A percentile compares a stretch with the other conserved stretches of the same genome.
Evolutionary conservation across 805 yeast genomes (phyloP).

Genomic region (Starmerella bombicola): DNA sequence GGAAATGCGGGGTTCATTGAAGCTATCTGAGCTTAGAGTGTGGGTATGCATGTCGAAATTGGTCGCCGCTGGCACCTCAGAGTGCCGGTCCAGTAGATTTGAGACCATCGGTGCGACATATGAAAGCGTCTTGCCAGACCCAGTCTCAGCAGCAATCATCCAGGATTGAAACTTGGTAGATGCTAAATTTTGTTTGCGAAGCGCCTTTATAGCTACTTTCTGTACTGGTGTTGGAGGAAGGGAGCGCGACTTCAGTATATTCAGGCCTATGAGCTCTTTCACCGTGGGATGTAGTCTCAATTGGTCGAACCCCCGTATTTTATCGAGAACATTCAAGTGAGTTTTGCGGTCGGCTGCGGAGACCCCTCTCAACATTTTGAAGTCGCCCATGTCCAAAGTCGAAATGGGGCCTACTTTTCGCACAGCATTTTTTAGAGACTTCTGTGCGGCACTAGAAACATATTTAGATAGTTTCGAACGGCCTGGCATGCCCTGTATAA

Average conservation of each 20-base stretch:
- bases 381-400: conserved; percentile 27
- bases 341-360: conserved; percentile 22
- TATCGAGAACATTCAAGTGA: conserved; percentile 33
- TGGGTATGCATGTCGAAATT: background rate
- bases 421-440: conserved; percentile 3
- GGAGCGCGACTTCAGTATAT: conserved; percentile 30
- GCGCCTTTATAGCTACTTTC: conserved; percentile 53
- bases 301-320: conserved; percentile 52
- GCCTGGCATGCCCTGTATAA: background rate
- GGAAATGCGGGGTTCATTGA: conserved; percentile 35
- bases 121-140: conserved; percentile 93
- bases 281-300: conserved; percentile 56
- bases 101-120: conserved; percentile 68
- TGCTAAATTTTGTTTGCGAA: conserved; percentile 30
- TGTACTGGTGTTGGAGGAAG: conserved; percentile 67
- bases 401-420: conserved; percentile 15
- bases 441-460: conserved; percentile 19
- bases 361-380: conserved; percentile 24
- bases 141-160: conserved; percentile 91
- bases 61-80: background rate
- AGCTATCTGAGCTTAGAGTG: background rate
- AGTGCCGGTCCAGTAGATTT: conserved; percentile 41
- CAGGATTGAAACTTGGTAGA: conserved; percentile 37
- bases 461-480: conserved; percentile 6
- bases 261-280: conserved; percentile 44